phyloP scores from a whole-genome alignment of 192 early-diverging fungal species.

The Mortierella antarctica region DNA sequence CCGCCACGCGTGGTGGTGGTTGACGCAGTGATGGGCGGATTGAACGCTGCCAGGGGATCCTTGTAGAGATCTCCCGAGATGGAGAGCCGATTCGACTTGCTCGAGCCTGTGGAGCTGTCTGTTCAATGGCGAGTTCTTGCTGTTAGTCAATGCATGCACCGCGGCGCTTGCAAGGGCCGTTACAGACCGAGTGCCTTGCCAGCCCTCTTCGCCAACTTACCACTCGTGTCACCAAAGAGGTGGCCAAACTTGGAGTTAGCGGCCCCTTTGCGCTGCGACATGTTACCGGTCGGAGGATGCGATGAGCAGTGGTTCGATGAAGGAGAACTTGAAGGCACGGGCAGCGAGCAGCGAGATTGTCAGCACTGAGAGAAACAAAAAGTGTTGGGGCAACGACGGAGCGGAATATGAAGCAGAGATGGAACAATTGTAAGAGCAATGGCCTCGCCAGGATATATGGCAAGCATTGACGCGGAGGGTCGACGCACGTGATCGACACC shows the following conservation, averaged over 20 bases:
- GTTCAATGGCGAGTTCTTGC: not conserved
- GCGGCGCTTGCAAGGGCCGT: too few species aligned
- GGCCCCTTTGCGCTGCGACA: slow-evolving; percentile 34
- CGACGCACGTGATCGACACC: too few species aligned
- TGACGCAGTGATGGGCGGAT: slow-evolving; percentile 39
- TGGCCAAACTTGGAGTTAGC: slow-evolving; percentile 52
- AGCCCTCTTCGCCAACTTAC: slow-evolving; percentile 14
- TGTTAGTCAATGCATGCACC: too few species aligned
- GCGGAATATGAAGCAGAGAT: not conserved
- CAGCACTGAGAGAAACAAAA: too few species aligned
- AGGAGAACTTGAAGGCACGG: not conserved
- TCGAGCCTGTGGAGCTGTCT: slow-evolving; percentile 29
- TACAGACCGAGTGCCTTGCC: not conserved
- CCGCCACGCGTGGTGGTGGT: slow-evolving; percentile 33
- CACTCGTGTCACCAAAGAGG: slow-evolving; percentile 48
- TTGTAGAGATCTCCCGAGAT: slow-evolving; percentile 39
- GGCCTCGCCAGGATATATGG: too few species aligned
- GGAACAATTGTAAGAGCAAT: not conserved
- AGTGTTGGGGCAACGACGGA: too few species aligned
- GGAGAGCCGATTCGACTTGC: slow-evolving; percentile 30
- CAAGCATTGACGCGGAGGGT: too few species aligned
- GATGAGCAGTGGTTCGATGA: not conserved
- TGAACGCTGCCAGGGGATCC: slow-evolving; percentile 40
- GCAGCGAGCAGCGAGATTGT: not conserved
- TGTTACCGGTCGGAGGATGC: not conserved